Conservation (phyloP, 2,329 filamentous ascomycete genomes). For the Dothideomycetes sp. region DNA sequence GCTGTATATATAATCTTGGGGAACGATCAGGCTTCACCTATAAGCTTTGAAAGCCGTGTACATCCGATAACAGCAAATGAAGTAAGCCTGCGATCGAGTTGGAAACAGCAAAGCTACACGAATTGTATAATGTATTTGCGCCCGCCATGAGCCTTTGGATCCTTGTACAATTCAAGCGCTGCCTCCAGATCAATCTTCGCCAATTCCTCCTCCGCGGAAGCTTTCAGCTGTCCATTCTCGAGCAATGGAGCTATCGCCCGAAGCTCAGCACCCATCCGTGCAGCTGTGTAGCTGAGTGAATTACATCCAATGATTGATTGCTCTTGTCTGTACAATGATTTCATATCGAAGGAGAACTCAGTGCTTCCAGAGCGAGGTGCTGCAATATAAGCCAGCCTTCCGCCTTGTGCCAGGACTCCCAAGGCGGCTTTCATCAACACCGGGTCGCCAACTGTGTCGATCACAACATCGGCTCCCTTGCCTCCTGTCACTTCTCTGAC, state of each 20-base stretch:
- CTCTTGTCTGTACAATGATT: conserved; percentile 1
- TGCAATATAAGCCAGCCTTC: conserved; percentile 18
- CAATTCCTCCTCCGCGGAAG: neutral
- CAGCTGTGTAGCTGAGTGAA: neutral
- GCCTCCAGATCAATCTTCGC: neutral
- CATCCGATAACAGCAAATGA: no score
- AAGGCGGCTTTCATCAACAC: conserved; percentile 16
- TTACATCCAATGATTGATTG: conserved; percentile 3
- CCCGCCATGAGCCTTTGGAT: neutral
- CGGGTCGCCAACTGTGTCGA: conserved; percentile 21
- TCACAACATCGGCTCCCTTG: conserved; percentile 14
- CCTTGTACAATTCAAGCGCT: neutral
- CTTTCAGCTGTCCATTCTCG: neutral
- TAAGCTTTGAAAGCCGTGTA: no score
- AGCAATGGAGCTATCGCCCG: neutral
- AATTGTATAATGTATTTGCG: neutral
- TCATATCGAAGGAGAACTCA: conserved; percentile 2
- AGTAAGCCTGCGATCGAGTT: no score
- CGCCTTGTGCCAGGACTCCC: conserved; percentile 14
- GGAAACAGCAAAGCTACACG: no score
- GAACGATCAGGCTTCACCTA: no score
- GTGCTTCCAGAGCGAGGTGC: conserved; percentile 10
- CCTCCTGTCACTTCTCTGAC: conserved; percentile 10
- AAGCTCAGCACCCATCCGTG: neutral
- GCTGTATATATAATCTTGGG: no score